Conservation (phyloP, 768 basidiomycete species). For the Agrocybe praecox region DNA sequence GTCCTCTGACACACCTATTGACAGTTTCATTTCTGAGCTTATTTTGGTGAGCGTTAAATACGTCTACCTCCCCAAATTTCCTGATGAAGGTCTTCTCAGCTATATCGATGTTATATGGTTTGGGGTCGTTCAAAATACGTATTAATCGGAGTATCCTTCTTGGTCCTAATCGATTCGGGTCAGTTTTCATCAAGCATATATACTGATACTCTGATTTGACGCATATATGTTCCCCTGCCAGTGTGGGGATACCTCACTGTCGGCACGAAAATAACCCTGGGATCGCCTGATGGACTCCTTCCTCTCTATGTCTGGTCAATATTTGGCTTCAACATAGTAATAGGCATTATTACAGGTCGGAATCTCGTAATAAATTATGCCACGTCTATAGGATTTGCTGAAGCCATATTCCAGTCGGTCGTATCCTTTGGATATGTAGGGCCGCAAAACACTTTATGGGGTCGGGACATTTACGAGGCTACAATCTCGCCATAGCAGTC, state of each 20-base stretch:
- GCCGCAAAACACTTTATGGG: slow-evolving; percentile 3
- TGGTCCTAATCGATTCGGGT: slow-evolving; percentile 18
- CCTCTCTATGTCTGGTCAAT: slow-evolving; percentile 26
- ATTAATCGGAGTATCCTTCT: slow-evolving; percentile 8
- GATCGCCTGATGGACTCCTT: slow-evolving; percentile 1
- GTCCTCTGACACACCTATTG: neutral
- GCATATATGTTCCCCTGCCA: neutral
- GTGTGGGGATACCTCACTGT: slow-evolving; percentile 15
- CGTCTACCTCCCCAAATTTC: neutral
- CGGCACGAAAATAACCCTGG: neutral
- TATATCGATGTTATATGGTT: slow-evolving; percentile 17
- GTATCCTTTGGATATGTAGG: slow-evolving; percentile 14
- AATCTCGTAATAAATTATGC: neutral
- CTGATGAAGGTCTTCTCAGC: neutral
- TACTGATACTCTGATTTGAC: neutral
- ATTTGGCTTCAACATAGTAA: slow-evolving; percentile 24
- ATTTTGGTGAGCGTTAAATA: slow-evolving; percentile 7
- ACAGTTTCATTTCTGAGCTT: slow-evolving; percentile 9
- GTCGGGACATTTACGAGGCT: neutral
- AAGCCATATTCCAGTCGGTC: neutral
- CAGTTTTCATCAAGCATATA: neutral
- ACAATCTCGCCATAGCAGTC: slow-evolving; percentile 8
- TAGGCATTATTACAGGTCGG: slow-evolving; percentile 27
- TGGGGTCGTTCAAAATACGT: slow-evolving; percentile 19
- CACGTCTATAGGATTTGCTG: neutral